Base-by-base conservation (phyloP, 176 grass and related monocot genomes). In the Microstegium vimineum region DNA sequence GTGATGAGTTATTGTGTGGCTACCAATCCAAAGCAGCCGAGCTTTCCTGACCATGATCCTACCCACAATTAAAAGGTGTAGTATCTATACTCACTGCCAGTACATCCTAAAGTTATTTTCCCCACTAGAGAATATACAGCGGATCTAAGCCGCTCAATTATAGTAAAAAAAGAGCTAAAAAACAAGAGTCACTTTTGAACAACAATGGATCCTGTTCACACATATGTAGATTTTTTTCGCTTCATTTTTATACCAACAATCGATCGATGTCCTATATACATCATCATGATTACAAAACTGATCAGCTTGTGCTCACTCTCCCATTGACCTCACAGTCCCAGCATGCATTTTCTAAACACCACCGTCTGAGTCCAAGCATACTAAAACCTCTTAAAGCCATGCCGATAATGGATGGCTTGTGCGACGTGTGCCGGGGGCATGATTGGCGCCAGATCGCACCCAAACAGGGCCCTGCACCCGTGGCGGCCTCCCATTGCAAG, bases 401-500 rank as follows among this genome's bases (percentile, higher is more conserved):
- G 22, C 22, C 22, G 22, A 57, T 57, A 11, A 59, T 59, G 54
- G 54, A 4, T 59, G 3, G 54, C 9, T 10, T 59, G n/a, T 10
- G n/a, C 9, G 22, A 59, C 54, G 54, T 59, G 54, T 59, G 54
- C 54, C 9, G 9, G 54, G 59, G 12, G 0, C 59, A 82, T 89
- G 54, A 89, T 90, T 90, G 73, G 78, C 34, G 12, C 60, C 75
- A 74, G 46, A 84, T 68, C 49, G 8, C 52, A 1, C 18, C 51
- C 51, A 43, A 22, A 54, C 20, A 54, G 2, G 2, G 52, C 64
- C 52, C 40, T 76, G 82, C 64, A 70, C 72, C 52, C 76, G 87
- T 89, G 87, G 82, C 63, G 87, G 32, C 43, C 62, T 85, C 52
- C 37, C 36, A 57, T 85, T 72, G 77, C 76, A 59, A 66, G 71